phyloP scores from a whole-genome alignment of 495 filamentous ascomycete genomes.

The Xeromyces bisporus region DNA sequence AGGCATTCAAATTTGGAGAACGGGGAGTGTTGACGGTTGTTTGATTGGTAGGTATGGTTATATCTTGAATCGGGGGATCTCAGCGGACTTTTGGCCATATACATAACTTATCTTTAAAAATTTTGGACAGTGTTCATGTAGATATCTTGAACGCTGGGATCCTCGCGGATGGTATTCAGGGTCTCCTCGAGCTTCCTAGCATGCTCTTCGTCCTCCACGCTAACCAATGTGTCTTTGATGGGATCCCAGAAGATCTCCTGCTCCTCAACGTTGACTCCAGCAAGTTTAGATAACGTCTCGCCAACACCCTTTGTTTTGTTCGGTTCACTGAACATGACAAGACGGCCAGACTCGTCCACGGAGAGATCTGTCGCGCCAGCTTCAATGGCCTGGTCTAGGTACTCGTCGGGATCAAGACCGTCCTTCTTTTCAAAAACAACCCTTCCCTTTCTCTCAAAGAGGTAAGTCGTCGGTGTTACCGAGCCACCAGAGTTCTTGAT shows the following conservation, averaged over 20 bases:
- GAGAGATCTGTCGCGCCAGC: slow-evolving; percentile 70
- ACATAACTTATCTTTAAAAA: slow-evolving; percentile 7
- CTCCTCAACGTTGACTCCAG: slow-evolving; percentile 46
- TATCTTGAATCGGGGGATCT: not conserved
- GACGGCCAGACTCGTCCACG: slow-evolving; percentile 46
- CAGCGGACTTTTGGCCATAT: not conserved
- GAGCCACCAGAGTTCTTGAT: slow-evolving; percentile 55
- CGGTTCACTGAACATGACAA: slow-evolving; percentile 63
- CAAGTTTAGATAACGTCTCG: slow-evolving; percentile 37
- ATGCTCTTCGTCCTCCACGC: slow-evolving; percentile 30
- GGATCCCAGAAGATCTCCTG: slow-evolving; percentile 75
- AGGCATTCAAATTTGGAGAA: too few relatives aligned
- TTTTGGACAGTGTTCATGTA: slow-evolving; percentile 40
- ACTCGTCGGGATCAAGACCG: slow-evolving; percentile 46
- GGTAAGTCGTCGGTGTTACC: slow-evolving; percentile 55
- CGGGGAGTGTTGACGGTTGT: too few relatives aligned
- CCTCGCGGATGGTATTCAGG: slow-evolving; percentile 30
- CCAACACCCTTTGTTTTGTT: slow-evolving; percentile 46
- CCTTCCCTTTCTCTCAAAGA: slow-evolving; percentile 66
- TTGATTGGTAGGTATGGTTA: too few relatives aligned
- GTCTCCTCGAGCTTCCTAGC: slow-evolving; percentile 37
- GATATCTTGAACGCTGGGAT: slow-evolving; percentile 48
- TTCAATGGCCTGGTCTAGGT: slow-evolving; percentile 73
- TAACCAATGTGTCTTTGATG: slow-evolving; percentile 58
- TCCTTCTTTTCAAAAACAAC: slow-evolving; percentile 50